Conservation (phyloP, 2,329 filamentous ascomycete genomes). For the Xylariaceae sp. region DNA sequence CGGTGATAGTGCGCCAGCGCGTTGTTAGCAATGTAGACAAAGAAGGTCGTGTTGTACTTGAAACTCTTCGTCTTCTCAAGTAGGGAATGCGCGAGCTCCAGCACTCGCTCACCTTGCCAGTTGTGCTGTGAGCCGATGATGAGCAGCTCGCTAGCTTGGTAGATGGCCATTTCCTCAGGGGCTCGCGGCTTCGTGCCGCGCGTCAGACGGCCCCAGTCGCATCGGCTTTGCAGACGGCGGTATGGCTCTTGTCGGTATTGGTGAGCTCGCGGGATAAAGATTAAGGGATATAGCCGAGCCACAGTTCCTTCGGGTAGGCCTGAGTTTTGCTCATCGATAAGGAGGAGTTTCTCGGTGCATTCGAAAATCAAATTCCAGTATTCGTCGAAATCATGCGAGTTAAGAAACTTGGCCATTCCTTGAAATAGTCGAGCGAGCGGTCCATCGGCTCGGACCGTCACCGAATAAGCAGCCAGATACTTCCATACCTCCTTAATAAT, state of each 20-base stretch:
- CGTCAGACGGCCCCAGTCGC: constrained; percentile 23
- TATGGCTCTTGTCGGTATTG: constrained; percentile 26
- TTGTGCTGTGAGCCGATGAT: constrained; percentile 25
- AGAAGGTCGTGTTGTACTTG: constrained; percentile 28
- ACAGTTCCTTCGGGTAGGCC: constrained; percentile 28
- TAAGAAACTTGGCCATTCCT: constrained; percentile 28
- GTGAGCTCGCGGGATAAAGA: constrained; percentile 29
- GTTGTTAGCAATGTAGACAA: constrained; percentile 26
- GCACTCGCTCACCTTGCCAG: constrained; percentile 23
- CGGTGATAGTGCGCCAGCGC: constrained; percentile 27
- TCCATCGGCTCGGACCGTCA: constrained; percentile 23
- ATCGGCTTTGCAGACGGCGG: constrained; percentile 27
- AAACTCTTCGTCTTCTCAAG: constrained; percentile 27
- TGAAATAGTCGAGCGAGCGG: constrained; percentile 28
- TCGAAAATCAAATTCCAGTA: constrained; percentile 31
- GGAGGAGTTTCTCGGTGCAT: constrained; percentile 28
- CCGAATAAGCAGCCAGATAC: constrained; percentile 28
- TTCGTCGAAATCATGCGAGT: constrained; percentile 29
- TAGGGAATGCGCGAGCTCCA: constrained; percentile 25
- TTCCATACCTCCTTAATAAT: constrained; percentile 30
- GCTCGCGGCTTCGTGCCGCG: constrained; percentile 24
- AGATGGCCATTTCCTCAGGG: constrained; percentile 26
- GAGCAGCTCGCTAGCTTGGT: constrained; percentile 27
- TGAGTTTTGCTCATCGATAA: constrained; percentile 25
- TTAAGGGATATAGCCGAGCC: constrained; percentile 27